Percentiles rank a stretch among this genome's conserved stretches.
These are phyloP conservation scores for Aspergillus sp. DNA, from an alignment of 2,329 filamentous ascomycete species.

Conservation along the genomic window DNA sequence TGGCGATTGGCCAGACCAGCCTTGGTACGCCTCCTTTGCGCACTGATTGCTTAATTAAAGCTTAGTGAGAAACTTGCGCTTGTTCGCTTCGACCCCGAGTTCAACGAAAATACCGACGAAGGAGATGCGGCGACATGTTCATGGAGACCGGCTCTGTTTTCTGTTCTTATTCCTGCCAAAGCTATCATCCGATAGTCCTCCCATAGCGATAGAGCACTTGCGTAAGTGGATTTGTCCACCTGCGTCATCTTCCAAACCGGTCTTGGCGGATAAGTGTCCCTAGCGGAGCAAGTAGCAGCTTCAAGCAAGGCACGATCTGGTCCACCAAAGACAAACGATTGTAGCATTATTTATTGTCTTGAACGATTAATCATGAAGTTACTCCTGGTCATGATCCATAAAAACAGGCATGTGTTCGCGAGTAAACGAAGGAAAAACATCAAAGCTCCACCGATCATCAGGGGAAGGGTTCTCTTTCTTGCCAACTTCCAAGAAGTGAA, in stretches of 20 bases:
- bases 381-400: not conserved
- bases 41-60: slow-evolving; percentile 24
- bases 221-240: not conserved
- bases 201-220: not conserved
- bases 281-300: not conserved
- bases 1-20: slow-evolving; percentile 11
- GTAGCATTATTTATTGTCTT: not conserved
- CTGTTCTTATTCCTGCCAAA: not conserved
- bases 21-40: slow-evolving; percentile 14
- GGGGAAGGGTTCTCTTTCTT: slow-evolving; percentile 13
- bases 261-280: not conserved
- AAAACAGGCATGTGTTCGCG: not conserved
- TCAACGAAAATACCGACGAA: no score
- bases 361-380: not conserved
- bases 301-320: not conserved
- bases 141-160: not conserved
- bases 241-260: not conserved
- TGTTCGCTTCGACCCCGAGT: not conserved
- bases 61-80: slow-evolving; percentile 7
- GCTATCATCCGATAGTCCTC: not conserved
- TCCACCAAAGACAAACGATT: not conserved
- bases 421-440: not conserved
- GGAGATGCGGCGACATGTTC: not conserved
- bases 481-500: not conserved
- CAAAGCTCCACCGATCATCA: slow-evolving; percentile 24